These are phyloP conservation scores for Pestalotiopsis sp. DNA, from an alignment of 2,329 filamentous ascomycete species.

Conservation along the genomic window DNA sequence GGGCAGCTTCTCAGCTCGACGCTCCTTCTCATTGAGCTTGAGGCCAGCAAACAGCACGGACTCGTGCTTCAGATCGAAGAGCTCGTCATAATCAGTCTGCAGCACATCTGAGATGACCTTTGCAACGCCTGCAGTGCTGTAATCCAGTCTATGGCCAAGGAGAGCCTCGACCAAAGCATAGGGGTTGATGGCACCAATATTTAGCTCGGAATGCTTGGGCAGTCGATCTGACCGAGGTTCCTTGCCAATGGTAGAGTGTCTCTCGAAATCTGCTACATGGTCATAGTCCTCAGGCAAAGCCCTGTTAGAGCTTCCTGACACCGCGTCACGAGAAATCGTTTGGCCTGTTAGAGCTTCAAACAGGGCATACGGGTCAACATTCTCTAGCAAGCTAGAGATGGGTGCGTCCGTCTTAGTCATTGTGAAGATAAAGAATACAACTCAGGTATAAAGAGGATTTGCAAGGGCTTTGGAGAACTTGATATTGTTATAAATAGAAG, in stretches of 20 bases:
- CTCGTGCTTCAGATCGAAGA: conserved; percentile 46
- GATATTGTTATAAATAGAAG: no score
- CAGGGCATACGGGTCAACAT: conserved; percentile 38
- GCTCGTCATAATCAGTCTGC: conserved; percentile 50
- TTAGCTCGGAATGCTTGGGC: conserved; percentile 35
- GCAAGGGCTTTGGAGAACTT: background rate
- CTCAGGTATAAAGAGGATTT: background rate
- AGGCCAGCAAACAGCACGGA: conserved; percentile 46
- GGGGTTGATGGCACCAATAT: conserved; percentile 44
- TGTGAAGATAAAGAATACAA: background rate
- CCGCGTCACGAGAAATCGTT: conserved; percentile 29
- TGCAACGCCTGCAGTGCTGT: conserved; percentile 32
- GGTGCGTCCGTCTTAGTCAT: conserved; percentile 1
- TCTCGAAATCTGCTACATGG: conserved; percentile 31
- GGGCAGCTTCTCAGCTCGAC: conserved; percentile 37
- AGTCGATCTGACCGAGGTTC: conserved; percentile 35
- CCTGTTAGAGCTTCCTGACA: conserved; percentile 23
- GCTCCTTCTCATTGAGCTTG: conserved; percentile 40
- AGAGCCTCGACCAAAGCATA: conserved; percentile 47
- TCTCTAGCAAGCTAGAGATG: background rate
- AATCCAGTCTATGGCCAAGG: conserved; percentile 42
- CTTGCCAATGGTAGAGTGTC: conserved; percentile 22
- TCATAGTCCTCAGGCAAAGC: conserved; percentile 34
- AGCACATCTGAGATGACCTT: conserved; percentile 42
- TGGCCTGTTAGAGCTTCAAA: conserved; percentile 40